These are phyloP conservation scores for Quercus lobata DNA, from an alignment of 331 rosid species.

Conservation along the genomic window DNA sequence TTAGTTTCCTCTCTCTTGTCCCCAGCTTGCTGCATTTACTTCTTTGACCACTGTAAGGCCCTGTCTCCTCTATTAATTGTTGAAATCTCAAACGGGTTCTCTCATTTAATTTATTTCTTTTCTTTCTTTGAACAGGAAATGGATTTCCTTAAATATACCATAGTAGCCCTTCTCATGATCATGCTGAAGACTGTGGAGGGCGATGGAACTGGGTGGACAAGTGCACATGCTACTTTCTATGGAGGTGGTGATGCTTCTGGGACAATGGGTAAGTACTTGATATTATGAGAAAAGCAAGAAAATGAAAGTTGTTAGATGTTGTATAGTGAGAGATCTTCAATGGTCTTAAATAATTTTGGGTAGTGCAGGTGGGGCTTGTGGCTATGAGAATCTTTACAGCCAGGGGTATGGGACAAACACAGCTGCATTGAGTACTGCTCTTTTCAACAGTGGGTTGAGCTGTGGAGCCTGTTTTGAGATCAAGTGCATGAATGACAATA, in stretches of 20 bases:
- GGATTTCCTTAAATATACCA: not conserved
- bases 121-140: not conserved
- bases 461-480: slow-evolving; percentile 25
- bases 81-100: not conserved
- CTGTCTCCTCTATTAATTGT: not conserved
- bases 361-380: slow-evolving; percentile 32
- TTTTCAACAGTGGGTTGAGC: slow-evolving; percentile 25
- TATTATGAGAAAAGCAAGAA: not conserved
- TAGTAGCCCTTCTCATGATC: not conserved
- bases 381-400: slow-evolving; percentile 29
- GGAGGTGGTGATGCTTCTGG: slow-evolving; percentile 5
- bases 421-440: slow-evolving; percentile 24
- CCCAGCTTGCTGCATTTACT: not conserved
- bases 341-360: not conserved
- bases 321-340: not conserved
- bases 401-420: slow-evolving; percentile 30
- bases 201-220: not conserved
- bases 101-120: not conserved
- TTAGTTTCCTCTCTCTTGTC: not conserved
- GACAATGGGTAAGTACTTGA: slow-evolving; percentile 1
- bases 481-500: slow-evolving; percentile 14
- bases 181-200: not conserved
- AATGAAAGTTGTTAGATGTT: not conserved
- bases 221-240: slow-evolving; percentile 3
- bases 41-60: not conserved